These are phyloP conservation scores for Yamadazyma siamensis DNA, from an alignment of 1,139 yeast species.

Conservation along the genomic window DNA sequence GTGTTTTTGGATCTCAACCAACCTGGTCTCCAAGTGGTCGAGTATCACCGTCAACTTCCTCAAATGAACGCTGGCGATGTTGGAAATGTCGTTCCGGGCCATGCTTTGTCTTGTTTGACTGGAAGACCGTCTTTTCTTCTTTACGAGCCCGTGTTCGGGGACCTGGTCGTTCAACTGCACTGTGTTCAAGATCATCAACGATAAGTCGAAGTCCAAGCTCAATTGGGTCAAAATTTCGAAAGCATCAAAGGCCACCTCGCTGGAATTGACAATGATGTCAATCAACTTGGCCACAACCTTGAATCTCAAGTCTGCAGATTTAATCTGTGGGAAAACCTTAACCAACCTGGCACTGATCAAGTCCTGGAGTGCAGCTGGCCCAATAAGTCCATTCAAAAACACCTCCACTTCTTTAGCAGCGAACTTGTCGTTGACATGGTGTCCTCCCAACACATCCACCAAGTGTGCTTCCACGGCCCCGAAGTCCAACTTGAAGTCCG, in stretches of 20 bases:
- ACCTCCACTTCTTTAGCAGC: slow-evolving; percentile 54
- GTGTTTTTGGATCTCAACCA: slow-evolving; percentile 18
- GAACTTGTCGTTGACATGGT: slow-evolving; percentile 23
- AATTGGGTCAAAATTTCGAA: slow-evolving; percentile 50
- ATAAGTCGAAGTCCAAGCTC: slow-evolving; percentile 41
- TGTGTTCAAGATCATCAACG: slow-evolving; percentile 47
- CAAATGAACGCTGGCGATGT: slow-evolving; percentile 73
- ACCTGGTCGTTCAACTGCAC: slow-evolving; percentile 44
- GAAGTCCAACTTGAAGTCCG: slow-evolving; percentile 42
- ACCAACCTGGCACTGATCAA: slow-evolving; percentile 56
- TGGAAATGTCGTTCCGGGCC: slow-evolving; percentile 67
- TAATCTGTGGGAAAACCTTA: slow-evolving; percentile 52
- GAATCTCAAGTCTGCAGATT: slow-evolving; percentile 51
- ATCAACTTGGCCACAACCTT: slow-evolving; percentile 57
- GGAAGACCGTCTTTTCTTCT: slow-evolving; percentile 78
- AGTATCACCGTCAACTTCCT: slow-evolving; percentile 74
- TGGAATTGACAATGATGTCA: slow-evolving; percentile 47
- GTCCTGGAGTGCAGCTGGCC: slow-evolving; percentile 38
- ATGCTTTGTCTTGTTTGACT: slow-evolving; percentile 70
- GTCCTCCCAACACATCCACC: slow-evolving; percentile 52
- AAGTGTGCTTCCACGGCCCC: slow-evolving; percentile 54
- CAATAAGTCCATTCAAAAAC: slow-evolving; percentile 47
- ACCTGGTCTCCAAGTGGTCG: slow-evolving; percentile 66
- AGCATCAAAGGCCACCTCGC: slow-evolving; percentile 44
- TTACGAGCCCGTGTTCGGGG: slow-evolving; percentile 52